A percentile compares a stretch with the other conserved stretches of the same genome.
These are phyloP conservation scores for Microglena sp. DNA, from an alignment of 139 green algal species.

Conservation along the genomic window DNA sequence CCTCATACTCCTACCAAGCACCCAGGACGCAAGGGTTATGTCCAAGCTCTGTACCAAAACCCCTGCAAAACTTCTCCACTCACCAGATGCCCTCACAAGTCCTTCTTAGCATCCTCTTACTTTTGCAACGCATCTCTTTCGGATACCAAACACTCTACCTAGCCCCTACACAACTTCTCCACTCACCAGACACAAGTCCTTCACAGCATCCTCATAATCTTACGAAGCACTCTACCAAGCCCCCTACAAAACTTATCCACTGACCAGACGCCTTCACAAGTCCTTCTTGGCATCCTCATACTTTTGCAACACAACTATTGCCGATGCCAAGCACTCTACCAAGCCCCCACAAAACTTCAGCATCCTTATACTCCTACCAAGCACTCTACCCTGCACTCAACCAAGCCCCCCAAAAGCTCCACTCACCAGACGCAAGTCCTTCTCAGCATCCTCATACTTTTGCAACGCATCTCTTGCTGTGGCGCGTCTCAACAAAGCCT, in stretches of 20 bases:
- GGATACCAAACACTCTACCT: no score
- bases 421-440: slow-evolving; percentile 34
- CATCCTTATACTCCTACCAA: not conserved
- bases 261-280: not conserved
- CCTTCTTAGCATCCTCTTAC: not conserved
- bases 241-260: no score
- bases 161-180: no score
- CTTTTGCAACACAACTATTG: not conserved
- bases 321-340: no score
- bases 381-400: no score
- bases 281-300: not conserved
- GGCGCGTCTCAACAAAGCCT: slow-evolving; percentile 44
- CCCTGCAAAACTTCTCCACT: not conserved
- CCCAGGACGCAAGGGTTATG: not conserved
- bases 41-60: not conserved
- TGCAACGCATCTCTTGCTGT: slow-evolving; percentile 36
- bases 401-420: no score
- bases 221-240: no score
- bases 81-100: slow-evolving; percentile 17
- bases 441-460: slow-evolving; percentile 26
- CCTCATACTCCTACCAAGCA: slow-evolving; percentile 23
- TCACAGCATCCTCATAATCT: slow-evolving; percentile 24
- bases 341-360: no score
- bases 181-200: slow-evolving; percentile 34
- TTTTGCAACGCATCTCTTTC: slow-evolving; percentile 9